Percentiles rank a stretch among this genome's conserved stretches.
Evolutionary conservation across 73 alveolate genomes (phyloP).

Genomic region (Paramecium pentaurelia): DNA sequence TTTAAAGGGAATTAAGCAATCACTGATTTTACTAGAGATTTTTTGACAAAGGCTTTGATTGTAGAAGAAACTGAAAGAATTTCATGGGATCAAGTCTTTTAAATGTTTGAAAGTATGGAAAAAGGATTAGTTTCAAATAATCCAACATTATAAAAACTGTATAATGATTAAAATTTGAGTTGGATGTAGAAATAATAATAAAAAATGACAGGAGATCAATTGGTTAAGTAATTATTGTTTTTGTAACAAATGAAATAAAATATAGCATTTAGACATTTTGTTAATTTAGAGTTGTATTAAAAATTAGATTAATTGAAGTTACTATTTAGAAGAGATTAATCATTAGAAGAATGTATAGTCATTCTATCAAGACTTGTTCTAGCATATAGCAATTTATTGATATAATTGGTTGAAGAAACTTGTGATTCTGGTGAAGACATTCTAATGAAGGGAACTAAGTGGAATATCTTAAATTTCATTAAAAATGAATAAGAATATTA

Average conservation of each 20-base stretch:
- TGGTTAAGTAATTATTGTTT: background rate
- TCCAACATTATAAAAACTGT: constrained; percentile 14
- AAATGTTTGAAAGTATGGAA: constrained; percentile 20
- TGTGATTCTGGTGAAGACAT: constrained; percentile 19
- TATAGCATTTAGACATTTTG: constrained; percentile 27
- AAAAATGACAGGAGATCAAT: background rate
- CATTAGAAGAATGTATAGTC: background rate
- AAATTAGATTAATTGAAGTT: background rate
- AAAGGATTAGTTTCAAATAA: background rate
- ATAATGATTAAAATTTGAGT: constrained; percentile 15
- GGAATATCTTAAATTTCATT: background rate
- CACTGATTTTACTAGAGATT: constrained; percentile 20
- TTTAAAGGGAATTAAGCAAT: constrained; percentile 35
- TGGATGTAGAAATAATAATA: constrained; percentile 9
- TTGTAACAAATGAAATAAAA: background rate
- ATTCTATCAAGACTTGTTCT: background rate
- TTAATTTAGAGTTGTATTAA: background rate
- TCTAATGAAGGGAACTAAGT: constrained; percentile 27
- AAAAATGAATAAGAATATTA: constrained; percentile 45
- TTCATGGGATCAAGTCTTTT: constrained; percentile 55
- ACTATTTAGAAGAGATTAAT: background rate
- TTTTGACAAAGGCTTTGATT: constrained; percentile 27
- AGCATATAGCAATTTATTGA: background rate
- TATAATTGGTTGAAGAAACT: background rate
- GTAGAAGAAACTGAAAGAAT: constrained; percentile 55